A percentile compares a stretch with the other conserved stretches of the same genome.
phyloP scores from a whole-genome alignment of 163 green algal genomes.

The Volvox carteri region DNA sequence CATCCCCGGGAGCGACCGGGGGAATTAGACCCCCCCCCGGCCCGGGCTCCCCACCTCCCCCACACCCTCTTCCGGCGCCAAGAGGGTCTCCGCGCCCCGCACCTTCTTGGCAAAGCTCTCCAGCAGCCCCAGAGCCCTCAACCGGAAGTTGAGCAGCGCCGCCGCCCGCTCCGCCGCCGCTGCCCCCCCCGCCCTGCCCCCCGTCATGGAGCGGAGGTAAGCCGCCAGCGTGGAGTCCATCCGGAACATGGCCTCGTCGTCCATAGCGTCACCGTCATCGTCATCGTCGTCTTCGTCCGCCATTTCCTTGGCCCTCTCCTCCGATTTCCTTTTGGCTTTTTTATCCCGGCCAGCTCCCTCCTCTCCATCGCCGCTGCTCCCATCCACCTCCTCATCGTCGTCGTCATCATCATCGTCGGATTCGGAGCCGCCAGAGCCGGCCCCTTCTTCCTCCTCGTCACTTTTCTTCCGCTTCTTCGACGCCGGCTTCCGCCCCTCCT shows the following conservation, averaged over 20 bases:
- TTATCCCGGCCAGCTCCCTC: not conserved
- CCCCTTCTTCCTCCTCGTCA: conserved; percentile 22
- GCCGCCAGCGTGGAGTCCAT: conserved; percentile 79
- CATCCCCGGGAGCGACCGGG: too few species aligned
- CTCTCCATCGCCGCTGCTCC: not conserved
- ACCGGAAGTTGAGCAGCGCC: conserved; percentile 62
- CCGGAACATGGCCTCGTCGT: conserved; percentile 81
- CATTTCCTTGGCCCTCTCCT: conserved; percentile 4
- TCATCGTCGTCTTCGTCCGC: conserved; percentile 16
- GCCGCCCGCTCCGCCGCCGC: conserved; percentile 61
- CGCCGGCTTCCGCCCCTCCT: conserved; percentile 15
- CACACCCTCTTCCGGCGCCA: too few species aligned
- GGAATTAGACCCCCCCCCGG: too few species aligned
- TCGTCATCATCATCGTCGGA: not conserved
- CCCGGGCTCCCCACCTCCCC: too few species aligned
- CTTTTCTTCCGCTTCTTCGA: not conserved
- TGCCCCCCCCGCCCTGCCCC: conserved; percentile 16
- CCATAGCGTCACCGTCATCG: conserved; percentile 53
- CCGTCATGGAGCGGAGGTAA: conserved; percentile 56
- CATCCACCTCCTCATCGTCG: conserved; percentile 22
- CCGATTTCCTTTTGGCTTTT: not conserved
- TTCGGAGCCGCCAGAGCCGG: too few species aligned
- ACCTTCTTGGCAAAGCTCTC: conserved; percentile 69
- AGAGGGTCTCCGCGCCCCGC: too few species aligned
- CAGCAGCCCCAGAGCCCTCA: conserved; percentile 66